phyloP scores from a whole-genome alignment of 306 rosid genomes.

The Cicer pinnatifidum region DNA sequence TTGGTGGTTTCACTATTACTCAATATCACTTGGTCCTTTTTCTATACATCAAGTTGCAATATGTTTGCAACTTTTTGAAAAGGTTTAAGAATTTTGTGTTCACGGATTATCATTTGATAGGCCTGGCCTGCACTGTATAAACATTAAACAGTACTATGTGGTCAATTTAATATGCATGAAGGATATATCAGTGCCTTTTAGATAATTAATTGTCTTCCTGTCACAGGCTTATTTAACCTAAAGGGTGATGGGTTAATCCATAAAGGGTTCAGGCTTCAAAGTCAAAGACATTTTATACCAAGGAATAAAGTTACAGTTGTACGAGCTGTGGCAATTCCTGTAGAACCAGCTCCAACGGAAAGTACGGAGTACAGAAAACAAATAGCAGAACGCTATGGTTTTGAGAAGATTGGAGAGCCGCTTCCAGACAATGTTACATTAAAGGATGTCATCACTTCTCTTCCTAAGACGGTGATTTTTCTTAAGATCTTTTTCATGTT shows the following conservation, averaged over 20 bases:
- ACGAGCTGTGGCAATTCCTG: slow-evolving; percentile 80
- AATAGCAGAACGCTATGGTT: slow-evolving; percentile 80
- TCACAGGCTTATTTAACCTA: slow-evolving; percentile 54
- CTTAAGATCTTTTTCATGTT: slow-evolving; percentile 19
- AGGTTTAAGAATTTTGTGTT: background rate
- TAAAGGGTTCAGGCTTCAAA: slow-evolving; percentile 52
- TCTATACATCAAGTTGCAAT: background rate
- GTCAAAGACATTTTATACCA: slow-evolving; percentile 41
- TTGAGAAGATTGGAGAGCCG: slow-evolving; percentile 75
- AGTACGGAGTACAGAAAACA: slow-evolving; percentile 66
- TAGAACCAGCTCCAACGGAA: slow-evolving; percentile 60
- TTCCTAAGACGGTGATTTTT: slow-evolving; percentile 78
- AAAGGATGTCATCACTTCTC: slow-evolving; percentile 73
- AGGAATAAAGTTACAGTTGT: slow-evolving; percentile 53
- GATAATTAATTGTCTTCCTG: slow-evolving; percentile 39
- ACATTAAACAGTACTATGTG: background rate
- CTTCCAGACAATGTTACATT: slow-evolving; percentile 75
- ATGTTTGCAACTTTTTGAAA: background rate
- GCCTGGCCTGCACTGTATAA: background rate
- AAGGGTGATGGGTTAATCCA: slow-evolving; percentile 49
- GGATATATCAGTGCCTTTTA: slow-evolving; percentile 24
- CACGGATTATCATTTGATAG: background rate
- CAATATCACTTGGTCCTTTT: slow-evolving; percentile 12
- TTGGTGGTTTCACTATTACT: background rate
- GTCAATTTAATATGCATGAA: background rate